phyloP scores from a whole-genome alignment of 2,329 filamentous ascomycete genomes.

The Fusarium mexicanum region DNA sequence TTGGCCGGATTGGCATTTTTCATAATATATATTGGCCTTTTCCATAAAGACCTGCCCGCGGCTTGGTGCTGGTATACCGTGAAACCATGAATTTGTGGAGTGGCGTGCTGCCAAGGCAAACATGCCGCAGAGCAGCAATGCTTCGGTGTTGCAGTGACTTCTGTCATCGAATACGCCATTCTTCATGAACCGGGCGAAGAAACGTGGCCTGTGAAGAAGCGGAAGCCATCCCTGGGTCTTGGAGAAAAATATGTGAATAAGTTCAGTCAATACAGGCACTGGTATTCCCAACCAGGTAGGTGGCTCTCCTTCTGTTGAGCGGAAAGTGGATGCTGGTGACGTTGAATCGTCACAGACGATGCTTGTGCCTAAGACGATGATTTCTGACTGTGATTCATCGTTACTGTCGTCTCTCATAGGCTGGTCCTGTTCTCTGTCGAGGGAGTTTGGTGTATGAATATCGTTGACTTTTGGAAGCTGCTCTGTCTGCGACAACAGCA shows the following conservation, averaged over 20 bases:
- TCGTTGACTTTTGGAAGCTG: neutral
- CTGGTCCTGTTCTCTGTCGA: neutral
- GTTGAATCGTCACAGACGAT: neutral
- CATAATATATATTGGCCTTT: neutral
- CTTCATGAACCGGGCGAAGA: neutral
- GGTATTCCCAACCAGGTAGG: fast-evolving
- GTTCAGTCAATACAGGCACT: neutral
- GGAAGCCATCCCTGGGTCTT: neutral
- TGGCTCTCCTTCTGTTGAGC: neutral
- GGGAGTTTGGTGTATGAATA: neutral
- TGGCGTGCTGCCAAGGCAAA: neutral
- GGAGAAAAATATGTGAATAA: neutral
- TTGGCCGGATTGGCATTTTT: neutral
- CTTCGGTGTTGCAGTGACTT: neutral
- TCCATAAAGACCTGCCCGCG: neutral
- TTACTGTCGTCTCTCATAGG: neutral
- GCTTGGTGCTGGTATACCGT: neutral
- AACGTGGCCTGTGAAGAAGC: neutral
- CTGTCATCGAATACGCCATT: neutral
- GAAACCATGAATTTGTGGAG: neutral
- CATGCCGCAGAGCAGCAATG: neutral
- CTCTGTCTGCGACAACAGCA: neutral
- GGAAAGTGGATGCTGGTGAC: neutral
- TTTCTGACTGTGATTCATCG: neutral
- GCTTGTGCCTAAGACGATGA: neutral